These are phyloP conservation scores for Chloranthus sessilifolius DNA, from an alignment of 164 flowering plant genomes.

Conservation along the genomic window DNA sequence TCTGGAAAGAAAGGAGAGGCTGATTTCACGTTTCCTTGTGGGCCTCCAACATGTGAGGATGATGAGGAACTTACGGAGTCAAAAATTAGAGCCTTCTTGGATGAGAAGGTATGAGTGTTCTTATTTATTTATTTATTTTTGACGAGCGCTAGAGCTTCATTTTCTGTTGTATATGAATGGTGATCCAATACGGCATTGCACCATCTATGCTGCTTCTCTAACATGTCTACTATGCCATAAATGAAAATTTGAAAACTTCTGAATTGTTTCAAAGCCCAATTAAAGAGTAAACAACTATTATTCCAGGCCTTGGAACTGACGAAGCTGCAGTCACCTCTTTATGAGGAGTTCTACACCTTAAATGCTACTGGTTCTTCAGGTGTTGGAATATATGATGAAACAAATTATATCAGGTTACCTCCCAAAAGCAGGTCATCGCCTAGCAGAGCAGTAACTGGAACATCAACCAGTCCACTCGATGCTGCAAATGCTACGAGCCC, in stretches of 20 bases:
- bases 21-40: conserved; percentile 51
- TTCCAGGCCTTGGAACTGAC: conserved; percentile 61
- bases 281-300: too few species aligned
- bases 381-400: conserved; percentile 27
- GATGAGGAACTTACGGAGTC: conserved; percentile 70
- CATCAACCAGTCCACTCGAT: conserved; percentile 33
- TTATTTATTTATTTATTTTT: too few species aligned
- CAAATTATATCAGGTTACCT: conserved; percentile 39
- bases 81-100: conserved; percentile 63
- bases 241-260: too few species aligned
- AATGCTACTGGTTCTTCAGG: conserved; percentile 31
- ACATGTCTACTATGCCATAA: too few species aligned
- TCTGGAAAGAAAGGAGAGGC: conserved; percentile 21
- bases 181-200: too few species aligned
- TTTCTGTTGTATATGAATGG: too few species aligned
- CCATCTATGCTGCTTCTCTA: too few species aligned
- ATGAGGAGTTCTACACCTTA: conserved; percentile 53
- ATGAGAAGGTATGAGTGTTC: conserved; percentile 48
- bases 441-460: conserved; percentile 26
- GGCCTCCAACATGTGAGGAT: conserved; percentile 38
- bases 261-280: too few species aligned
- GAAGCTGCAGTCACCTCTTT: conserved; percentile 62
- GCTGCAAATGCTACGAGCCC: conserved; percentile 31
- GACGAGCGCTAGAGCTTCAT: neutral
- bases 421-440: conserved; percentile 63